These are phyloP conservation scores for Hirschioporus abietinus DNA, from an alignment of 768 basidiomycete species.

Conservation along the genomic window DNA sequence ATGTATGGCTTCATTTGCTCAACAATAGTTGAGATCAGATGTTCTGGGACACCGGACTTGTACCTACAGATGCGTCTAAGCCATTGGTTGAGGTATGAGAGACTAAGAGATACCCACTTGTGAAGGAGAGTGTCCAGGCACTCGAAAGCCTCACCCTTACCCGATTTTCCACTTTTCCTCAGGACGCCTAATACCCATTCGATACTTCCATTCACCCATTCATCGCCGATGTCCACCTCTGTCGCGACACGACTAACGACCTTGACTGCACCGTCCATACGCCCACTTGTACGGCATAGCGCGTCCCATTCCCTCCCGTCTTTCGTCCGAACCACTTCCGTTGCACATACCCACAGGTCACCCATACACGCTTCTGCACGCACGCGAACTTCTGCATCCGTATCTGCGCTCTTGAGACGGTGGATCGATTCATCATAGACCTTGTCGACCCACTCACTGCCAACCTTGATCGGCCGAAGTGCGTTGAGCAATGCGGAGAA, in stretches of 20 bases:
- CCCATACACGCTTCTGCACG: constrained; percentile 81
- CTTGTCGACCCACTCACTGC: constrained; percentile 59
- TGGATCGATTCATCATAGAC: constrained; percentile 72
- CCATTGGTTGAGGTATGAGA: constrained; percentile 17
- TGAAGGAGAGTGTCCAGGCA: constrained; percentile 68
- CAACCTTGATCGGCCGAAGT: constrained; percentile 56
- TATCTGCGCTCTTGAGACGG: constrained; percentile 72
- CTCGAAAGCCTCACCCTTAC: constrained; percentile 75
- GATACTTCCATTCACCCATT: constrained; percentile 79
- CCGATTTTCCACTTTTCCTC: constrained; percentile 70
- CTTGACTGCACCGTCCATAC: constrained; percentile 69
- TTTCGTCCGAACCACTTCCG: constrained; percentile 60
- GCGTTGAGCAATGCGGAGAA: constrained; percentile 80
- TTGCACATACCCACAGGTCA: constrained; percentile 83
- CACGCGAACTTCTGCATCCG: constrained; percentile 85
- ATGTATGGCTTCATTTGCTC: constrained; percentile 74
- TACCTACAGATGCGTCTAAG: constrained; percentile 29
- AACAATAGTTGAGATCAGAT: constrained; percentile 58
- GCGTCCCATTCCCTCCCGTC: constrained; percentile 76
- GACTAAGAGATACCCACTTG: constrained; percentile 38
- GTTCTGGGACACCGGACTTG: constrained; percentile 41
- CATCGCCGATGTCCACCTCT: constrained; percentile 62
- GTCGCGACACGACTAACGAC: constrained; percentile 82
- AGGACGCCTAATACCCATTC: constrained; percentile 72
- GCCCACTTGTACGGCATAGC: constrained; percentile 65